phyloP scores from a whole-genome alignment of 1,284 basidiomycete genomes.

The Trichosporon coremiiforme region DNA sequence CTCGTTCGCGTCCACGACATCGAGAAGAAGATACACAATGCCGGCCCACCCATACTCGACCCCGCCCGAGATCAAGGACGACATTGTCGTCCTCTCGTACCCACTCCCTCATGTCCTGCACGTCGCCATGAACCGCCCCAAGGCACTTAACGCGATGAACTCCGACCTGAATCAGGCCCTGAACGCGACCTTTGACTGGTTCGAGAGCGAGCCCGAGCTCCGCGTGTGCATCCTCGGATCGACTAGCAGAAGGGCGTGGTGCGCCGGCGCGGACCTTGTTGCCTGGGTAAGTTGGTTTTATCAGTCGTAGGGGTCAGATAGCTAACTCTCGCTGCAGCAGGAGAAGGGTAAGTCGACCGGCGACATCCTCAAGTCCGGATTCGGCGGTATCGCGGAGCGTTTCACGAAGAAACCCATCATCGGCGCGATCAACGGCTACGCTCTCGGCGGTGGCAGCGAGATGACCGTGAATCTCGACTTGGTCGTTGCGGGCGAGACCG shows the following conservation, averaged over 20 bases:
- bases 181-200: constrained; percentile 29
- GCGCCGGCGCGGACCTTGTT: constrained; percentile 31
- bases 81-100: constrained; percentile 25
- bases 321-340: no score
- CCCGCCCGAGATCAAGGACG: constrained; percentile 26
- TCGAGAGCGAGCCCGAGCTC: constrained; percentile 29
- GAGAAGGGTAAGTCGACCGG: constrained; percentile 19
- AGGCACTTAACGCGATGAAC: constrained; percentile 32
- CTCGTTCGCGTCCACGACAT: neutral
- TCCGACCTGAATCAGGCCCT: constrained; percentile 25
- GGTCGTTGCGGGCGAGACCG: constrained; percentile 25
- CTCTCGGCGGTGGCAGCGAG: constrained; percentile 31
- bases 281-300: constrained; percentile 31
- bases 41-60: constrained; percentile 15
- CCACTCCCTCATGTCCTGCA: constrained; percentile 29
- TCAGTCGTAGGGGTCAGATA: no score
- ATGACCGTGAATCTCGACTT: constrained; percentile 31
- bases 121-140: constrained; percentile 33
- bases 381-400: constrained; percentile 28
- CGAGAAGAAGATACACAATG: neutral
- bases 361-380: constrained; percentile 24
- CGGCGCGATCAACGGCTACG: constrained; percentile 30
- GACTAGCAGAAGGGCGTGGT: constrained; percentile 28
- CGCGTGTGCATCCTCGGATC: constrained; percentile 27
- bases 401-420: constrained; percentile 34